Conservation (phyloP, 192 early-diverging fungal species). For the Coemansia sp. region DNA sequence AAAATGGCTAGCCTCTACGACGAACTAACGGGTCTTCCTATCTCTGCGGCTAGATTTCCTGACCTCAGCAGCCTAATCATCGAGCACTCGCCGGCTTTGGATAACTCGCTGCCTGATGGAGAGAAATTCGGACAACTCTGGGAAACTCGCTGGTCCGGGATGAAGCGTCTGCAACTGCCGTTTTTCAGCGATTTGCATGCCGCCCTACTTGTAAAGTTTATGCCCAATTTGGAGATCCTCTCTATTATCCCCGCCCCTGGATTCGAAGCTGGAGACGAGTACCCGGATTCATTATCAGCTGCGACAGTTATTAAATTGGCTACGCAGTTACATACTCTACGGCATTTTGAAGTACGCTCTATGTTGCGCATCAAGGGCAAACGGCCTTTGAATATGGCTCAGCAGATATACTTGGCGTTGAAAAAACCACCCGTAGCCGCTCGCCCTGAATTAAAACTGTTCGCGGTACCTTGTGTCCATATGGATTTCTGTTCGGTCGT, state of each 20-base stretch:
- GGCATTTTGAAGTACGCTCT: constrained; percentile 51
- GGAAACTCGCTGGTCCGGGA: constrained; percentile 40
- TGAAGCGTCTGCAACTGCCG: constrained; percentile 53
- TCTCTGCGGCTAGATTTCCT: constrained; percentile 45
- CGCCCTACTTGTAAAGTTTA: constrained; percentile 48
- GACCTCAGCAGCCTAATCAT: constrained; percentile 47
- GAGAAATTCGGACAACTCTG: constrained; percentile 57
- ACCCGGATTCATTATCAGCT: constrained; percentile 36
- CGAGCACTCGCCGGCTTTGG: constrained; percentile 55
- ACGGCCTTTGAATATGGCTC: constrained; percentile 38
- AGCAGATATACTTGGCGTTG: constrained; percentile 34
- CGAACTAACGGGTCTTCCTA: constrained; percentile 49
- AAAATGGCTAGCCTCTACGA: constrained; percentile 55
- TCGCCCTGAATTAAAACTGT: constrained; percentile 45
- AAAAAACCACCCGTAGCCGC: constrained; percentile 26
- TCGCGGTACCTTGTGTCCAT: constrained; percentile 40
- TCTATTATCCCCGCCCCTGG: constrained; percentile 42
- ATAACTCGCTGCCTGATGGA: constrained; percentile 52
- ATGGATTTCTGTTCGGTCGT: constrained; percentile 52
- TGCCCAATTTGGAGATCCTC: constrained; percentile 54
- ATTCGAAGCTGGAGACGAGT: constrained; percentile 54
- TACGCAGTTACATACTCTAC: constrained; percentile 43
- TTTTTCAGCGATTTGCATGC: constrained; percentile 55
- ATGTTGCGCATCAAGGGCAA: constrained; percentile 44
- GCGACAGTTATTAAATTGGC: constrained; percentile 36